Percentiles rank a stretch among this genome's conserved stretches.
Conservation (phyloP, 805 yeast species). For the Candida hungchunana region DNA sequence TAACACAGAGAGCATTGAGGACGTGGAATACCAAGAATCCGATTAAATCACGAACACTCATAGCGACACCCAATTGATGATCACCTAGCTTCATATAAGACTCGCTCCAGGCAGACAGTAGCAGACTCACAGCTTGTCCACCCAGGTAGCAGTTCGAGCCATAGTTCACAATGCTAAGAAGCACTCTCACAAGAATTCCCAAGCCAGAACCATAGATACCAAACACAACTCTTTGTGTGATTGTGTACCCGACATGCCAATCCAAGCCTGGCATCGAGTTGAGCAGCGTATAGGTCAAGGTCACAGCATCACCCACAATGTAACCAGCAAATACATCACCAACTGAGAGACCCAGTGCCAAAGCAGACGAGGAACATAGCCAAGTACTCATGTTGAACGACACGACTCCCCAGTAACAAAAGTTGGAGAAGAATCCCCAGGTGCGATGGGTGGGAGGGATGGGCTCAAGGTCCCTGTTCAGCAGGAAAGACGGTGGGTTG, state of each 20-base stretch:
- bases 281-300: conserved; percentile 39
- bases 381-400: conserved; percentile 43
- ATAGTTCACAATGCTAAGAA: conserved; percentile 44
- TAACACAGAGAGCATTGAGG: conserved; percentile 35
- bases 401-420: conserved; percentile 42
- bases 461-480: conserved; percentile 14
- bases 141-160: conserved; percentile 45
- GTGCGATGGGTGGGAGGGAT: conserved; percentile 26
- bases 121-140: conserved; percentile 35
- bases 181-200: conserved; percentile 38
- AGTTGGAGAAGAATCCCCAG: conserved; percentile 38
- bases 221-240: conserved; percentile 42
- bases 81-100: conserved; percentile 24
- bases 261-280: conserved; percentile 46
- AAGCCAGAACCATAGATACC: conserved; percentile 42
- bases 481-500: conserved; percentile 5
- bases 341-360: conserved; percentile 41
- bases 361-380: conserved; percentile 41
- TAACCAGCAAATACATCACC: conserved; percentile 41
- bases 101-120: conserved; percentile 38
- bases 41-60: conserved; percentile 31
- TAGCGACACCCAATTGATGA: background rate
- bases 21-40: conserved; percentile 42
- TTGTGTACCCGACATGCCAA: conserved; percentile 46
- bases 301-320: conserved; percentile 42